Base-by-base conservation (phyloP, 768 basidiomycete species). In the Amanita molliuscula region DNA sequence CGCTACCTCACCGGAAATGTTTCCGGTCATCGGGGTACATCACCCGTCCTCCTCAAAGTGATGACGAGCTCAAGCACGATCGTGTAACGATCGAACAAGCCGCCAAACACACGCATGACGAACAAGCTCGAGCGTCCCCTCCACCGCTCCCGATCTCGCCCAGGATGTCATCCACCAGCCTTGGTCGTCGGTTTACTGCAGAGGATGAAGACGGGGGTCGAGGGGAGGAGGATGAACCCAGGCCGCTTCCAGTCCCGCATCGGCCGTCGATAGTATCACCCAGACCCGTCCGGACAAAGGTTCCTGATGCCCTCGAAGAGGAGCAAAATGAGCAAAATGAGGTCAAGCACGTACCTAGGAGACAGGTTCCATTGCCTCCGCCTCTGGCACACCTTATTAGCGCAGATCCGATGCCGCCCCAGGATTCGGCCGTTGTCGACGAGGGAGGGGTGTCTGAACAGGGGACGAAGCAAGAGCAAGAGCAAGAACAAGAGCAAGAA, bases 21-120 rank as follows among this genome's bases (percentile, higher is more conserved):
- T n/a, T n/a, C n/a, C n/a, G 37, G 16, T 41, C 26, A 10, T 48
- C 48, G 28, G 48, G 48, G 16, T 48, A 40, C 10, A 28, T 48
- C 13, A 41, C 37, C 11, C n/a, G 48, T 15, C 29, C 46, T 20
- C 10, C 33, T 33, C 29, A 33, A 29, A 45, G 44, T 9, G 18
- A 46, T 33, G 31, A 45, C 54, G 48, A 59, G 63, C 45, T 59
- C 56, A 44, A 55, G 52, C 31, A 29, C 28, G 42, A 44, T 44
- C 42, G 8, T 2, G 26, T n/a, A 16, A 26, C n/a, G 26, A 44
- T 44, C 26, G 53, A 58, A 40, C 45, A 53, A 28, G 20, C 53
- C 55, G 13, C 48, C 21, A 52, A 57, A 18, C 38, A 47, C 23
- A 46, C 54, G 18, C 20, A 7, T 16, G 49, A 34, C 7, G 53